These are phyloP conservation scores for Vachellia collinsii DNA, from an alignment of 306 rosid genomes.

Conservation along the genomic window DNA sequence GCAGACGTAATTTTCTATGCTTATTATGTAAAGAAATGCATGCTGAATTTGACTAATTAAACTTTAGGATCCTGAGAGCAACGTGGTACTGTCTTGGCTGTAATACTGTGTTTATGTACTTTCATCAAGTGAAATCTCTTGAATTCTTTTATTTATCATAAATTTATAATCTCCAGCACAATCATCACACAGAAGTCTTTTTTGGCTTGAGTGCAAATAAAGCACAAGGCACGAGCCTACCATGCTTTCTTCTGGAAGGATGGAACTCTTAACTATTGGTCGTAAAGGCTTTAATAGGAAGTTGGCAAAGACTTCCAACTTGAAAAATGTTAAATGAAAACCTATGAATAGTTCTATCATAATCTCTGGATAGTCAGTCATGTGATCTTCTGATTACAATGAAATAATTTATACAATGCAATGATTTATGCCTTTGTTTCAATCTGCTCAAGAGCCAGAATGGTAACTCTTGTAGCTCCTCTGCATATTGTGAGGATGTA, in stretches of 20 bases:
- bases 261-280: background rate
- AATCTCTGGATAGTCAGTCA: background rate
- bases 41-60: slow-evolving; percentile 28
- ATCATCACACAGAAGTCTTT: background rate
- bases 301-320: background rate
- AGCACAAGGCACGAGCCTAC: background rate
- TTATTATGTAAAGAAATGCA: background rate
- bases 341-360: background rate
- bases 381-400: slow-evolving; percentile 13
- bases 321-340: background rate
- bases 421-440: slow-evolving; percentile 10
- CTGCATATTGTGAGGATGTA: slow-evolving; percentile 16
- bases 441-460: background rate
- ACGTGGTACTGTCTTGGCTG: background rate
- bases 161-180: background rate
- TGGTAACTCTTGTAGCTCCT: slow-evolving; percentile 23
- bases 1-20: slow-evolving; percentile 24
- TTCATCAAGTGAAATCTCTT: background rate
- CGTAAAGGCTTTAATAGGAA: background rate
- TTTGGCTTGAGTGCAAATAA: background rate
- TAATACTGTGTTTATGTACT: background rate
- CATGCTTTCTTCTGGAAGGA: background rate
- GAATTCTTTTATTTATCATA: background rate
- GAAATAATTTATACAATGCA: slow-evolving; percentile 6
- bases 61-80: slow-evolving; percentile 15